A percentile compares a stretch with the other conserved stretches of the same genome.
Evolutionary conservation across 1,139 yeast genomes (phyloP).

Genomic region (Hyphopichia buzzinii): DNA sequence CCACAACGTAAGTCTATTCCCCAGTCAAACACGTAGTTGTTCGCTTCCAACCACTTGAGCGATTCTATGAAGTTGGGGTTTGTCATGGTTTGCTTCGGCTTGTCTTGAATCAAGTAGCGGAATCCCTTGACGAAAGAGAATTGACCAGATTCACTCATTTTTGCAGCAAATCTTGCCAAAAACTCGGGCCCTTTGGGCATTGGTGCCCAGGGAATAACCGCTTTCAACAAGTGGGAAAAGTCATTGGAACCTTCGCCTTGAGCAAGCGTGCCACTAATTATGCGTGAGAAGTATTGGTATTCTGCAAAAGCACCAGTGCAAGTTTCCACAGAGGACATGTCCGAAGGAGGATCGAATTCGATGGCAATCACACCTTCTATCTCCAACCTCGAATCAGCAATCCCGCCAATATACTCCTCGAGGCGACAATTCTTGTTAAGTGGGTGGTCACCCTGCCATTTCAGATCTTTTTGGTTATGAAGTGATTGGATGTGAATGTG

Average conservation of each 20-base stretch:
- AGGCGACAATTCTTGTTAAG: conserved; percentile 12
- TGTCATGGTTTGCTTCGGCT: conserved; percentile 30
- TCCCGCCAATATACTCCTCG: conserved; percentile 12
- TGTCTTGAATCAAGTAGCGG: conserved; percentile 40
- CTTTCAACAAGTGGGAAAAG: conserved; percentile 7
- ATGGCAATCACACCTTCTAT: conserved; percentile 13
- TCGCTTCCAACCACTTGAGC: conserved; percentile 26
- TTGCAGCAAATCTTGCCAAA: conserved; percentile 9
- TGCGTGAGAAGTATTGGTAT: conserved; percentile 8
- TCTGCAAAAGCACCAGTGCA: conserved; percentile 13
- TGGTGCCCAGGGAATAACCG: conserved; percentile 18
- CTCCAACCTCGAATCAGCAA: conserved; percentile 5
- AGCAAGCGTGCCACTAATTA: conserved; percentile 1
- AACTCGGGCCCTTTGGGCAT: conserved; percentile 12
- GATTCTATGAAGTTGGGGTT: conserved; percentile 21
- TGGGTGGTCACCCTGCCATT: conserved; percentile 16
- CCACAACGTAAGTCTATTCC: conserved; percentile 38
- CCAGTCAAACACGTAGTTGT: conserved; percentile 31
- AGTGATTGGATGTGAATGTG: conserved; percentile 15
- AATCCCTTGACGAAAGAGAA: conserved; percentile 26
- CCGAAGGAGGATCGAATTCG: conserved; percentile 12
- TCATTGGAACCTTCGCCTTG: conserved; percentile 2
- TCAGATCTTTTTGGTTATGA: conserved; percentile 9
- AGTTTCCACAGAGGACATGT: conserved; percentile 9
- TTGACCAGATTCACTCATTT: conserved; percentile 6